These are phyloP conservation scores for Crucibulum laeve DNA, from an alignment of 768 basidiomycete species.

Conservation along the genomic window DNA sequence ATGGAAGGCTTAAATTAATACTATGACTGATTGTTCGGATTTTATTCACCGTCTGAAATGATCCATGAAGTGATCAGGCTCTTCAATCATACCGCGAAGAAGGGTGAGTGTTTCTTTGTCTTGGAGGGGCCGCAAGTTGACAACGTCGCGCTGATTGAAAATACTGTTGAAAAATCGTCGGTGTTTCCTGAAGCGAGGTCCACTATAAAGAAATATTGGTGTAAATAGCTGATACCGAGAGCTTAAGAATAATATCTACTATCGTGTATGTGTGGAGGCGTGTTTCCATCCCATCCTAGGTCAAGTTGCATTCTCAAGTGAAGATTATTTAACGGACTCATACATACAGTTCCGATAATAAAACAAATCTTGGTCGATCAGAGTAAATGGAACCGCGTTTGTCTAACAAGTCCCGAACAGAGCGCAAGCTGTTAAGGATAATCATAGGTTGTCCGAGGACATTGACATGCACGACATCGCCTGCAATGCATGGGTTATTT, in stretches of 20 bases:
- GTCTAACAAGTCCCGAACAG: constrained; percentile 44
- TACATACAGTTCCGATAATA: constrained; percentile 43
- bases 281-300: constrained; percentile 44
- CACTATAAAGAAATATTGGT: constrained; percentile 21
- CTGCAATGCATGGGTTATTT: constrained; percentile 16
- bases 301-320: constrained; percentile 1
- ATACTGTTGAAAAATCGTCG: constrained; percentile 45
- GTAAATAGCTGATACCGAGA: constrained; percentile 1
- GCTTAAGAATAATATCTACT: constrained; percentile 24
- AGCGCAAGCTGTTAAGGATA: constrained; percentile 43
- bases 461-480: constrained; percentile 36
- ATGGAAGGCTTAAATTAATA: background rate
- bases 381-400: constrained; percentile 53
- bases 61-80: constrained; percentile 33
- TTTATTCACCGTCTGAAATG: constrained; percentile 36
- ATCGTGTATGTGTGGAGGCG: constrained; percentile 43
- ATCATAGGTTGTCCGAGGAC: constrained; percentile 43
- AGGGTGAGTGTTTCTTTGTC: constrained; percentile 36
- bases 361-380: constrained; percentile 43
- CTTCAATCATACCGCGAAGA: constrained; percentile 31
- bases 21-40: background rate
- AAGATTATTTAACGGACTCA: background rate
- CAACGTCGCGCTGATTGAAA: constrained; percentile 40
- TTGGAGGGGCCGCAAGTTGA: constrained; percentile 35
- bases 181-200: constrained; percentile 48